Percentiles rank a stretch among this genome's conserved stretches.
phyloP scores from a whole-genome alignment of 2,329 filamentous ascomycete genomes.

The Dryadomyces sulphureus region DNA sequence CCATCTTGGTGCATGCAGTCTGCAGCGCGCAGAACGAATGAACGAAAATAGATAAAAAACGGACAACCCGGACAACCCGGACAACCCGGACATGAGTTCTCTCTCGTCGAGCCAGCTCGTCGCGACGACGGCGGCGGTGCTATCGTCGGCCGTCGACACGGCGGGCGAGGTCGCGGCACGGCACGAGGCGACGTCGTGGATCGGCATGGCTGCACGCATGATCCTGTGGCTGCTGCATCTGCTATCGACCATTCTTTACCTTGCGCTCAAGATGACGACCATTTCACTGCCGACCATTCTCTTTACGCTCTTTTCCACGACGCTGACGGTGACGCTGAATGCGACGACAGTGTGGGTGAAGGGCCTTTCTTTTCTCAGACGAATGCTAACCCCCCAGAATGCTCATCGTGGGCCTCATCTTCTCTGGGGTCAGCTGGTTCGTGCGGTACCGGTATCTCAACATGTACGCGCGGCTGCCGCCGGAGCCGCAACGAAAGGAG shows the following conservation, averaged over 20 bases:
- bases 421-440: conserved; percentile 84
- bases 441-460: conserved; percentile 92
- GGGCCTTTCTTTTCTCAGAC: background rate
- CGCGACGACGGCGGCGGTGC: conserved; percentile 12
- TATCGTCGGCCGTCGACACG: conserved; percentile 24
- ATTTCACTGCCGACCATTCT: conserved; percentile 82
- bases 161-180: conserved; percentile 21
- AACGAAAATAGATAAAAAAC: too few species aligned
- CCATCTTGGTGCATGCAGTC: too few species aligned
- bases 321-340: conserved; percentile 95
- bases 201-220: conserved; percentile 40
- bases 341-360: conserved; percentile 72
- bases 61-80: too few species aligned
- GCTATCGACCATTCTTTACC: conserved; percentile 51
- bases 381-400: conserved; percentile 31
- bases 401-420: conserved; percentile 59
- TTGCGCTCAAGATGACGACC: conserved; percentile 69
- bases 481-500: conserved; percentile 90
- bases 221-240: conserved; percentile 40
- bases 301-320: conserved; percentile 81
- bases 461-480: conserved; percentile 88
- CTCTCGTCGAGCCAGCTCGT: too few species aligned
- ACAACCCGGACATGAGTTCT: too few species aligned
- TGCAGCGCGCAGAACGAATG: too few species aligned
- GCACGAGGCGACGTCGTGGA: conserved; percentile 35